Evolutionary conservation across 306 rosid species (phyloP), one percentile per base, ranked within the genome.

Genomic region (Cercis canadensis): DNA sequence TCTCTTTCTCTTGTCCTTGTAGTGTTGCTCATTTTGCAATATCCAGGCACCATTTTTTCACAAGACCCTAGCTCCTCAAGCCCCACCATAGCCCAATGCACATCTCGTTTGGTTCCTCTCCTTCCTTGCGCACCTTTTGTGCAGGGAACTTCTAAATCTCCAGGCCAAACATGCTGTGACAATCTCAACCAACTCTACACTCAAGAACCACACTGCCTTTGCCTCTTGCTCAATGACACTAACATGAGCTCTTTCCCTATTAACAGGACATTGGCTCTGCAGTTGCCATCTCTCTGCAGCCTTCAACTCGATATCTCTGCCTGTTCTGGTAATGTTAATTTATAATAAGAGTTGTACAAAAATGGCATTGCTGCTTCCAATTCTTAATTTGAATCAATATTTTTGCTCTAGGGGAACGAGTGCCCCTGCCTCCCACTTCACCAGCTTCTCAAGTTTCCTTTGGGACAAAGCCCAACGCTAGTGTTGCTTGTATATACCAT

Each of bases 71-170:
- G 3, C 74, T 65, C 84, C 15, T 72, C 88, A 10, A 70, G 43
- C 72, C 90, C 96, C 29, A 75, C 73, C 43, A 54, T 81, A 10
- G 74, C 81, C 8, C 80, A 88, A 79, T 89, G 99, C 75, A 54
- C 82, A 10, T 16, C 90, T 2, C 78, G 7, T 52, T 86, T 90
- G 66, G 81, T 90, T 73, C 87, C 89, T 5, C 84, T 94, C 47
- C 64, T 86, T 68, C 58, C 91, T 0, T 94, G 99, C 10, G 77
- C 85, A 12, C 76, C 97, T 19, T 90, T 87, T 43, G 90, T 87
- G 80, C 97, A 87, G 69, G 97, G 97, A 45, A 37, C 54, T 0
- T 37, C 70, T 16, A 44, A 1, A 0, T 65, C 76, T 7, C 97
- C 95, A 0, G 75, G 82, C 3, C 62, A 63, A 14, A 8, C 52